Conservation (phyloP, 2,329 filamentous ascomycete species). For the Penicillium sp. region DNA sequence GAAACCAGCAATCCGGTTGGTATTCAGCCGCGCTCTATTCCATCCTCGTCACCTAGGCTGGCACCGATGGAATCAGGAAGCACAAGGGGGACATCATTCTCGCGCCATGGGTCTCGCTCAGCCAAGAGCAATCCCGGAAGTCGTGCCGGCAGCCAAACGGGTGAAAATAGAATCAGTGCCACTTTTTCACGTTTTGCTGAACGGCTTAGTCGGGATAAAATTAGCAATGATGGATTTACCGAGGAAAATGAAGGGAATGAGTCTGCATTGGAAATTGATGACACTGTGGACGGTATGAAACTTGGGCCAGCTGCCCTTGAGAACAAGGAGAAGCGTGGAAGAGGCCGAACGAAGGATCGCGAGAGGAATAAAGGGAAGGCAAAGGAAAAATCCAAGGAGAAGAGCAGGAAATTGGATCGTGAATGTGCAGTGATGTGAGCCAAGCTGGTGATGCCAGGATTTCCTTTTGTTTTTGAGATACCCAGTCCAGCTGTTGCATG, state of each 20-base stretch:
- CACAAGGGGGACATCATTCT: constrained; percentile 23
- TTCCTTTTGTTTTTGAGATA: constrained; percentile 6
- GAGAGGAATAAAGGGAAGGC: constrained; percentile 27
- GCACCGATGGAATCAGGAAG: constrained; percentile 26
- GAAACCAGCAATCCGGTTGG: constrained; percentile 16
- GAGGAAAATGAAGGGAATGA: constrained; percentile 29
- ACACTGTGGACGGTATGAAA: constrained; percentile 15
- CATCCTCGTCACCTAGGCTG: constrained; percentile 28
- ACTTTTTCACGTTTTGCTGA: constrained; percentile 38
- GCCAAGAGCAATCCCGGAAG: constrained; percentile 35
- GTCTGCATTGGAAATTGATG: constrained; percentile 21
- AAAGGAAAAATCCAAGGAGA: constrained; percentile 38
- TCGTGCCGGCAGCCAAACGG: constrained; percentile 35
- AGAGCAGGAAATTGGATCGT: constrained; percentile 39
- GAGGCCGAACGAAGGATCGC: constrained; percentile 22
- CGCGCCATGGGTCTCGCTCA: constrained; percentile 30
- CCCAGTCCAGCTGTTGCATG: constrained; percentile 6
- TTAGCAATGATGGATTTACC: constrained; percentile 26
- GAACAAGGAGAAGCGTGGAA: constrained; percentile 24
- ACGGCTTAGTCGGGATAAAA: constrained; percentile 32
- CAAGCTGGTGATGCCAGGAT: not conserved
- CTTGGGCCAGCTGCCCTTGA: constrained; percentile 16
- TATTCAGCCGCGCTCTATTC: constrained; percentile 21
- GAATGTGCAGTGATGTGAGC: constrained; percentile 45
- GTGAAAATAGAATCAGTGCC: constrained; percentile 37